Evolutionary conservation across 805 yeast genomes (phyloP), one percentile per base, ranked within the genome.

Genomic region (Hanseniaspora vineae): DNA sequence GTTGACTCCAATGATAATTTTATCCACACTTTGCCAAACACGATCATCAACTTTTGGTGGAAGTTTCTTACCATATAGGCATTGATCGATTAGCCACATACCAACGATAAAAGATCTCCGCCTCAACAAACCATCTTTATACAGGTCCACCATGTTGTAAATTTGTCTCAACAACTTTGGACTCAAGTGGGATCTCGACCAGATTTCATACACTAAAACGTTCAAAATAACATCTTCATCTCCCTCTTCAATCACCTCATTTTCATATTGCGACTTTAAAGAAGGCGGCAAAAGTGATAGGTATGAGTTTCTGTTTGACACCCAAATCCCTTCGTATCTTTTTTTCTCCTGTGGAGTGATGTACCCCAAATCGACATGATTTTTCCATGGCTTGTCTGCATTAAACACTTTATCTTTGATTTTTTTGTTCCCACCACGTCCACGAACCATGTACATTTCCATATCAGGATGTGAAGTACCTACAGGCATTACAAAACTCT

Each of bases 11-110:
- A 48, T 48, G 29, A 48, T 43, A 33, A 48, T 44, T 20, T 48
- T 44, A 44, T 64, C 66, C n/a, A 84, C 84, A 61, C 94, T 84
- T 42, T 76, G 74, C 97, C 97, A 92, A 1, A 90, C 79, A 31
- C 71, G 73, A 5, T 74, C 76, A 39, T 75, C 79, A 6, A 92
- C 76, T 37, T 65, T 65, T 50, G 76, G 72, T 0, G 98, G 97
- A 44, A 92, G 66, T 61, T 92, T 92, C 39, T 95, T 71, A 0
- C 98, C 98, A 60, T 90, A 92, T 13, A 92, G 69, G 59, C 96
- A 85, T 65, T 92, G 98, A 62, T 92, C 99, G 2, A 92, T 89
- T 4, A 89, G 65, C 98, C 98, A 92, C 84, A 85, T 89, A 0
- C 98, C 98, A n/a, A 89, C 90, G 32, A 90, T 67, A 57, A 92